Percentiles rank a stretch among this genome's conserved stretches.
Evolutionary conservation across 371 early-diverging fungal genomes (phyloP).

Genomic region (Neoconidiobolus thromboides): DNA sequence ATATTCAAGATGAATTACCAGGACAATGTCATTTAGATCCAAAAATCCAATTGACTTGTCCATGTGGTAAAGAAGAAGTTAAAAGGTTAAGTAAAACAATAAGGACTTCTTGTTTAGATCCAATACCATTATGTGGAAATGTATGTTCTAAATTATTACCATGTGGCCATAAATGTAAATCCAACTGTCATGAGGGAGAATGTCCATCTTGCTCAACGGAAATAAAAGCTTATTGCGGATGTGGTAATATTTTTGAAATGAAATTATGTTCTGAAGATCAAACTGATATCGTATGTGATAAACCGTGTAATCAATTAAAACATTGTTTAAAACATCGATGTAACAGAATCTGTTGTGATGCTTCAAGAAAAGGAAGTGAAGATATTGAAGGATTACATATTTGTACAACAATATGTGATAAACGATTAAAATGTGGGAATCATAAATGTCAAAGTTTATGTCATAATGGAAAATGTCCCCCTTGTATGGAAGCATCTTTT

Average conservation of each 20-base stretch:
- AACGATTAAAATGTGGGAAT: slow-evolving; percentile 35
- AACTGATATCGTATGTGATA: slow-evolving; percentile 25
- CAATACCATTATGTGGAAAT: slow-evolving; percentile 52
- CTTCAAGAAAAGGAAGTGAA: slow-evolving; percentile 14
- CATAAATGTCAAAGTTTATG: slow-evolving; percentile 54
- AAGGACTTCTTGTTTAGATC: slow-evolving; percentile 45
- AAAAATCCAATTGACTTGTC: slow-evolving; percentile 36
- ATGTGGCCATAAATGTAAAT: slow-evolving; percentile 57
- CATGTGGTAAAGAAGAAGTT: slow-evolving; percentile 48
- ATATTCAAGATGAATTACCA: slow-evolving; percentile 26
- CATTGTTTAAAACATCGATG: slow-evolving; percentile 50
- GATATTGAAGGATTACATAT: neutral
- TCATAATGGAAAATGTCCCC: slow-evolving; percentile 39
- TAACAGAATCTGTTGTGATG: slow-evolving; percentile 30
- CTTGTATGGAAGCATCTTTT: slow-evolving; percentile 29
- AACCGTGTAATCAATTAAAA: slow-evolving; percentile 32
- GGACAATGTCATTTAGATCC: slow-evolving; percentile 57
- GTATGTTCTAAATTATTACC: slow-evolving; percentile 36
- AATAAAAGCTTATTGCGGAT: slow-evolving; percentile 36
- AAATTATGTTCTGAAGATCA: neutral
- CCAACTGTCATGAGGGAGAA: slow-evolving; percentile 47
- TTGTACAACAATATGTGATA: slow-evolving; percentile 48
- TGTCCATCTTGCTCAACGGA: slow-evolving; percentile 42
- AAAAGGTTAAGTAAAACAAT: slow-evolving; percentile 15
- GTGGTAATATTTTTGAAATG: slow-evolving; percentile 20